A percentile compares a stretch with the other conserved stretches of the same genome.
phyloP scores from a whole-genome alignment of 768 basidiomycete species.

The Boletales sp. region DNA sequence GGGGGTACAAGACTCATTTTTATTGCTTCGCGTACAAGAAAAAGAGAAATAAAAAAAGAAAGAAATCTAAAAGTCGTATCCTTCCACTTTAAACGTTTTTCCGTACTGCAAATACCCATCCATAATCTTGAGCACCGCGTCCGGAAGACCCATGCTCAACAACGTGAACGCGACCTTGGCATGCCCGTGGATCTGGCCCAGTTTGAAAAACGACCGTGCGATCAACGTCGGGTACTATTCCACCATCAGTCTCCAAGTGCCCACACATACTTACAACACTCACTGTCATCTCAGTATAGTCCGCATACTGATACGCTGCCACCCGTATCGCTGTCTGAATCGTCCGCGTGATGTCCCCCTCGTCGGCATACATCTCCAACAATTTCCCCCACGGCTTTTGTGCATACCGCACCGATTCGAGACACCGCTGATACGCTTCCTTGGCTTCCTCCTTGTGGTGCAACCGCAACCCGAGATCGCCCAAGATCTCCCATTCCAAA shows the following conservation, averaged over 20 bases:
- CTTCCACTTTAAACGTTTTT: slow-evolving; percentile 83
- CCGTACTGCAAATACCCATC: slow-evolving; percentile 88
- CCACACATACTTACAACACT: slow-evolving; percentile 28
- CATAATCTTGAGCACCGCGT: slow-evolving; percentile 89
- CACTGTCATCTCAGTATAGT: slow-evolving; percentile 87
- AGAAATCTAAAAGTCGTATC: slow-evolving; percentile 63
- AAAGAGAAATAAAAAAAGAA: background rate
- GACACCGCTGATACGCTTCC: slow-evolving; percentile 93
- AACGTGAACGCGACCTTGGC: slow-evolving; percentile 92
- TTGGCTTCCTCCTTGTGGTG: slow-evolving; percentile 99
- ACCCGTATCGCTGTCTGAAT: slow-evolving; percentile 92
- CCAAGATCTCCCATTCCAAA: slow-evolving; percentile 96
- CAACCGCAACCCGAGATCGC: slow-evolving; percentile 87
- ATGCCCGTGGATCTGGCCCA: slow-evolving; percentile 90
- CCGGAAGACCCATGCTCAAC: slow-evolving; percentile 91
- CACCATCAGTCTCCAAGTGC: background rate
- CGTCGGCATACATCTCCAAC: slow-evolving; percentile 95
- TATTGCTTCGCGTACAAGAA: background rate
- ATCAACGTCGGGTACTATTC: slow-evolving; percentile 80
- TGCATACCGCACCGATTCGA: slow-evolving; percentile 82
- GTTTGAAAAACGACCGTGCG: slow-evolving; percentile 87
- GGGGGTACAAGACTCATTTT: too few species aligned
- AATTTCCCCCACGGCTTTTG: slow-evolving; percentile 92
- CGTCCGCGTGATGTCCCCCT: slow-evolving; percentile 87
- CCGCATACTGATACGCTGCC: slow-evolving; percentile 87